phyloP scores from a whole-genome alignment of 352 stramenopile genomes.

The Globisporangium iwayamae region DNA sequence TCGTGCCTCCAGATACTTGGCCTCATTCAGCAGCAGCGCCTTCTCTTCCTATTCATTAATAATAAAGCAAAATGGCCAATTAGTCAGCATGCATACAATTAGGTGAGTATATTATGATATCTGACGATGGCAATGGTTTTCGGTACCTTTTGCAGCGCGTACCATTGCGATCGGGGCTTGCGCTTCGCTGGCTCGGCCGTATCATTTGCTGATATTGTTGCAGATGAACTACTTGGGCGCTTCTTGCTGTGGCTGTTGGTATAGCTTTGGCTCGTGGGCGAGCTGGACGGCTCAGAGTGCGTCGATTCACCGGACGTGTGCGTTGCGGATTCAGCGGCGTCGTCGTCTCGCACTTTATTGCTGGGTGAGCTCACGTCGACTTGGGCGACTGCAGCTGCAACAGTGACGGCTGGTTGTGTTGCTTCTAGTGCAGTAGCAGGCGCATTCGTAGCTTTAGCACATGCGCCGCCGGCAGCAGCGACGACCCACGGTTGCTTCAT shows the following conservation, averaged over 20 bases:
- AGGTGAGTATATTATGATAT: neutral
- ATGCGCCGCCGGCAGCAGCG: too few relatives aligned
- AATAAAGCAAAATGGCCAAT: neutral
- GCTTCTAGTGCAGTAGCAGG: neutral
- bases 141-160: conserved; percentile 13
- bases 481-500: too few relatives aligned
- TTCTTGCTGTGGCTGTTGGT: neutral
- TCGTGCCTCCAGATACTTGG: conserved; percentile 12
- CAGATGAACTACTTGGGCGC: neutral
- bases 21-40: conserved; percentile 15
- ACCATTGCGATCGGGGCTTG: conserved; percentile 13
- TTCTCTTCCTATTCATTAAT: conserved; percentile 15
- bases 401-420: neutral
- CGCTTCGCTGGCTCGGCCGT: neutral
- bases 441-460: too few relatives aligned
- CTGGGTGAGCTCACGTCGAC: neutral
- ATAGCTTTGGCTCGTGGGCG: neutral
- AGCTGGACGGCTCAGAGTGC: neutral
- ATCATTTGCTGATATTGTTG: neutral
- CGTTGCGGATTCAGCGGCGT: neutral
- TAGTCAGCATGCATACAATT: neutral
- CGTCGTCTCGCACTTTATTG: neutral
- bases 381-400: too few relatives aligned
- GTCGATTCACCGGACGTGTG: neutral
- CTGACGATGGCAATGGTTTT: neutral